A percentile compares a stretch with the other conserved stretches of the same genome.
Evolutionary conservation across 345 rosid species (phyloP).

Genomic region (Linum trigynum): DNA sequence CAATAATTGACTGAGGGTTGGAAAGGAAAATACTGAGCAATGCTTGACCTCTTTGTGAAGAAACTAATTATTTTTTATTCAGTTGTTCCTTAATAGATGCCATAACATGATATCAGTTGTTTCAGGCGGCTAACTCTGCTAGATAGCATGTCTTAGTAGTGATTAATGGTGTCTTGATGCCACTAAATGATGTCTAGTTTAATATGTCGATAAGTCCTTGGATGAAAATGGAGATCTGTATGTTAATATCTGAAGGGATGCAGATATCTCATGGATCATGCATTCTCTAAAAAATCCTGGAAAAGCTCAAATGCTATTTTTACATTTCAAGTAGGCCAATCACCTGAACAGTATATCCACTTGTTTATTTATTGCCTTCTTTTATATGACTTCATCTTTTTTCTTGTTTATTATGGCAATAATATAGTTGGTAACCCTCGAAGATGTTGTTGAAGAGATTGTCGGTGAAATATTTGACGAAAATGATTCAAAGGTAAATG

Average conservation of each 20-base stretch:
- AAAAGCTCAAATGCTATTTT: not conserved
- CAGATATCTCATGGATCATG: not conserved
- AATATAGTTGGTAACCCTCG: slow-evolving; percentile 82
- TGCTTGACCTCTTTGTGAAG: not conserved
- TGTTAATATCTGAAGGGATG: not conserved
- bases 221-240: not conserved
- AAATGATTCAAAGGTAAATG: slow-evolving; percentile 84
- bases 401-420: slow-evolving; percentile 9
- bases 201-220: not conserved
- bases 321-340: too few species aligned
- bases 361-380: not conserved
- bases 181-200: not conserved
- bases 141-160: too few species aligned
- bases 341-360: not conserved
- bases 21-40: too few species aligned
- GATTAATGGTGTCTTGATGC: not conserved
- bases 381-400: not conserved
- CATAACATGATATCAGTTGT: not conserved
- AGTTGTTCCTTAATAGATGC: not conserved
- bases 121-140: too few species aligned
- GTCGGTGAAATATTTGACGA: slow-evolving; percentile 98
- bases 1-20: not conserved
- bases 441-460: slow-evolving; percentile 97
- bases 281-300: not conserved
- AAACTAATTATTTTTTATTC: not conserved